A percentile compares a stretch with the other conserved stretches of the same genome.
These are phyloP conservation scores for Teratosphaeria destructans DNA, from an alignment of 2,329 filamentous ascomycete species.

Conservation along the genomic window DNA sequence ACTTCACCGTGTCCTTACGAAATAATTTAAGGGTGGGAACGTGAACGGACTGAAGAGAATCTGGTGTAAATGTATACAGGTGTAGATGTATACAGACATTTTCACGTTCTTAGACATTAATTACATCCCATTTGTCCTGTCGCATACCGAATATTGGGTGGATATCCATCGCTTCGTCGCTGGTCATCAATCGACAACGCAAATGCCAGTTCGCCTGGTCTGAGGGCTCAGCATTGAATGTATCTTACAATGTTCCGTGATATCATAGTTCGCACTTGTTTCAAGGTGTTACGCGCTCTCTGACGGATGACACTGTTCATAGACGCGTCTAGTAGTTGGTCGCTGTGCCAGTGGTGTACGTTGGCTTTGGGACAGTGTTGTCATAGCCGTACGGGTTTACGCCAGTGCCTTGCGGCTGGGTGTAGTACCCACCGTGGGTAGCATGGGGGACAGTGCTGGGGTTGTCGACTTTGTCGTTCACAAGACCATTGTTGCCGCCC, in stretches of 20 bases:
- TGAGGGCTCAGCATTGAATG: background rate
- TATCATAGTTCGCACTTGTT: background rate
- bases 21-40: too few species aligned
- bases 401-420: constrained; percentile 31
- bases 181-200: background rate
- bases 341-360: constrained; percentile 13
- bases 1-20: too few species aligned
- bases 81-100: background rate
- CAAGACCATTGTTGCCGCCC: constrained; percentile 21
- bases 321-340: constrained; percentile 19
- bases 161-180: background rate
- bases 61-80: background rate
- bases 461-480: constrained; percentile 19
- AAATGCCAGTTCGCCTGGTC: background rate
- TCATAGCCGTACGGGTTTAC: constrained; percentile 32
- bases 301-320: background rate
- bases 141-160: background rate
- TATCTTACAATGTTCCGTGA: background rate
- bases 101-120: background rate
- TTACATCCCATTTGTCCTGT: background rate
- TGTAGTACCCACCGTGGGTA: constrained; percentile 35
- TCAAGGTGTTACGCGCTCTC: background rate
- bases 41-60: background rate
- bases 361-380: constrained; percentile 11
- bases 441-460: constrained; percentile 1